Evolutionary conservation across 352 stramenopile species (phyloP).

Genomic region (Plasmopara viticola): DNA sequence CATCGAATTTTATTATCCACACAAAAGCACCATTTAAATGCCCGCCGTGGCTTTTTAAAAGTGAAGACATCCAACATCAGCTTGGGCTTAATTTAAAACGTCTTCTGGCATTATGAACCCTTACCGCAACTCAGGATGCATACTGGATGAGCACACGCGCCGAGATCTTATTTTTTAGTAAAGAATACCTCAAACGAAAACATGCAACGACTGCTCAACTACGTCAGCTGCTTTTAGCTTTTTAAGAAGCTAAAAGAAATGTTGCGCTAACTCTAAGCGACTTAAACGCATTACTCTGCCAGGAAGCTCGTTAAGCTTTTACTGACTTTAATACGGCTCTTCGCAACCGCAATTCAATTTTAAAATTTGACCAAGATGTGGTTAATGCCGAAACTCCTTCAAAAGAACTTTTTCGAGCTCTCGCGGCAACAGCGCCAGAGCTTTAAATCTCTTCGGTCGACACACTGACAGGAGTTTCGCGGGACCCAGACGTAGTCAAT

Average conservation of each 20-base stretch:
- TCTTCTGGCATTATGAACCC: background rate
- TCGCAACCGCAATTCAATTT: too few relatives aligned
- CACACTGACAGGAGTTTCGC: constrained; percentile 2
- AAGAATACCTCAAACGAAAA: constrained; percentile 8
- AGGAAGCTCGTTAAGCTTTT: too few relatives aligned
- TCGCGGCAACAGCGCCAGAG: background rate
- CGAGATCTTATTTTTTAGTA: constrained; percentile 4
- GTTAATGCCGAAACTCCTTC: too few relatives aligned
- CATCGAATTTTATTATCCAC: background rate
- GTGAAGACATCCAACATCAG: background rate
- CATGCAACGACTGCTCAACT: constrained; percentile 3
- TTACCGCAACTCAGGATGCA: constrained; percentile 3
- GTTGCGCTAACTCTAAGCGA: too few relatives aligned
- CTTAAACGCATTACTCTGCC: too few relatives aligned
- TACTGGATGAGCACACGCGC: constrained; percentile 8
- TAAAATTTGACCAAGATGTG: too few relatives aligned
- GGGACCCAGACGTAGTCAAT: background rate
- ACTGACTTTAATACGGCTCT: too few relatives aligned
- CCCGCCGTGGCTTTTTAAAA: background rate
- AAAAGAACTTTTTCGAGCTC: background rate
- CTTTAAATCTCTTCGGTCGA: constrained; percentile 5
- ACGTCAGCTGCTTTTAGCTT: background rate
- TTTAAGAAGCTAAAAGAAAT: background rate
- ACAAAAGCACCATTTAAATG: constrained; percentile 1
- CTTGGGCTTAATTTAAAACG: background rate